Conservation (phyloP, 495 filamentous ascomycete species). For the Penicillium robsamsonii region DNA sequence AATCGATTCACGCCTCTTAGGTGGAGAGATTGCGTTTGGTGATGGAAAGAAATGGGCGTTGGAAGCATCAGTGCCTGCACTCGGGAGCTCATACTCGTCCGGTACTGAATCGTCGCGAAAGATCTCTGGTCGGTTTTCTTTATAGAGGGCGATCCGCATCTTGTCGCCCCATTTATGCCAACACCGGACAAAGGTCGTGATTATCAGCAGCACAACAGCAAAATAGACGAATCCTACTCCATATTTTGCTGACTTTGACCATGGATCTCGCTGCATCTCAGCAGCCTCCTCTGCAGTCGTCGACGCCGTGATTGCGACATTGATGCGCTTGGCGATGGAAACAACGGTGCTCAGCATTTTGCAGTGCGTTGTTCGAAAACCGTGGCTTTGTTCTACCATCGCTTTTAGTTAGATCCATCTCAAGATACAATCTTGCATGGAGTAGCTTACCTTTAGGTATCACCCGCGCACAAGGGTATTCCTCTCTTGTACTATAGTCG, state of each 20-base stretch:
- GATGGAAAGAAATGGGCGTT: conserved; percentile 72
- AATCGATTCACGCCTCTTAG: conserved; percentile 59
- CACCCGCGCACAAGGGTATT: background rate
- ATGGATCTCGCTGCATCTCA: conserved; percentile 76
- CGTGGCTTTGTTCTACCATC: background rate
- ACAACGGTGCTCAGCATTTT: conserved; percentile 21
- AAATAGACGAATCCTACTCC: conserved; percentile 87
- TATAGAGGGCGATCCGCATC: conserved; percentile 77
- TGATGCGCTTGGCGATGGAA: conserved; percentile 67
- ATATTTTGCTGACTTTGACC: conserved; percentile 79
- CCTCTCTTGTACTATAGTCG: conserved; percentile 11
- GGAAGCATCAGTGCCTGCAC: conserved; percentile 64
- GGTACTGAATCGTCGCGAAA: conserved; percentile 55
- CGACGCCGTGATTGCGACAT: conserved; percentile 65
- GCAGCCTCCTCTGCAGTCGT: conserved; percentile 69
- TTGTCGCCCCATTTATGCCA: conserved; percentile 89
- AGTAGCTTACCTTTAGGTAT: conserved; percentile 7
- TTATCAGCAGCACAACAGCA: conserved; percentile 63
- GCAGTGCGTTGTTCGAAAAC: background rate
- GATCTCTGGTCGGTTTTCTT: conserved; percentile 62
- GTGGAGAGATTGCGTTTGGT: conserved; percentile 44
- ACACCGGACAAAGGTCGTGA: conserved; percentile 62
- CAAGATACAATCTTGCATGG: background rate
- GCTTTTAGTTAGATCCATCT: background rate
- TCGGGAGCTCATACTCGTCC: conserved; percentile 65